Percentiles rank a stretch among this genome's conserved stretches.
phyloP scores from a whole-genome alignment of 371 early-diverging fungal species.

The Umbelopsis sp. region DNA sequence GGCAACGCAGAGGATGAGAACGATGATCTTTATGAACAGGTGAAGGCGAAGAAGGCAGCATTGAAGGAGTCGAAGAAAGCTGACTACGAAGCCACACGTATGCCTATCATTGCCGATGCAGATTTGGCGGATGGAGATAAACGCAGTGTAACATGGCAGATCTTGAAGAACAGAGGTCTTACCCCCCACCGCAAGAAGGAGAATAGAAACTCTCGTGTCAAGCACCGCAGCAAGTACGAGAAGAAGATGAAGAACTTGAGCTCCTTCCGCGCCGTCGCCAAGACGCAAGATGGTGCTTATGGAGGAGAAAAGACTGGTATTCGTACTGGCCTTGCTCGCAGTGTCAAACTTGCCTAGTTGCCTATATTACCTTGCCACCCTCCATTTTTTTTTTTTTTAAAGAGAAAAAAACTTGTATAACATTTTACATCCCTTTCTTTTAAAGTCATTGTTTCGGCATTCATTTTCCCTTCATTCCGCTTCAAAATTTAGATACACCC shows the following conservation, averaged over 20 bases:
- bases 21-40: slow-evolving; percentile 63
- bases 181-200: slow-evolving; percentile 94
- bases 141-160: slow-evolving; percentile 84
- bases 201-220: slow-evolving; percentile 95
- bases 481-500: no score
- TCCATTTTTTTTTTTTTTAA: neutral
- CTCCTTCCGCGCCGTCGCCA: slow-evolving; percentile 74
- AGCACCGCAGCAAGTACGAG: slow-evolving; percentile 86
- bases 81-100: slow-evolving; percentile 44
- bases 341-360: slow-evolving; percentile 60
- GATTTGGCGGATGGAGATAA: slow-evolving; percentile 66
- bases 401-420: neutral
- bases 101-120: slow-evolving; percentile 46
- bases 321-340: slow-evolving; percentile 81
- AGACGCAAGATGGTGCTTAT: slow-evolving; percentile 70
- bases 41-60: slow-evolving; percentile 47
- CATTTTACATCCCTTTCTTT: neutral
- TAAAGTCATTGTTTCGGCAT: neutral
- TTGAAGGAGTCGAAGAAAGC: slow-evolving; percentile 55
- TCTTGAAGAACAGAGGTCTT: slow-evolving; percentile 95
- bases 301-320: slow-evolving; percentile 96
- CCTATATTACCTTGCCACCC: neutral
- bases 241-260: slow-evolving; percentile 88
- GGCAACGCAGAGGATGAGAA: slow-evolving; percentile 39
- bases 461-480: neutral